A percentile compares a stretch with the other conserved stretches of the same genome.
Evolutionary conservation across 2,329 filamentous ascomycete genomes (phyloP).

Genomic region (Colletotrichum liaoningense): DNA sequence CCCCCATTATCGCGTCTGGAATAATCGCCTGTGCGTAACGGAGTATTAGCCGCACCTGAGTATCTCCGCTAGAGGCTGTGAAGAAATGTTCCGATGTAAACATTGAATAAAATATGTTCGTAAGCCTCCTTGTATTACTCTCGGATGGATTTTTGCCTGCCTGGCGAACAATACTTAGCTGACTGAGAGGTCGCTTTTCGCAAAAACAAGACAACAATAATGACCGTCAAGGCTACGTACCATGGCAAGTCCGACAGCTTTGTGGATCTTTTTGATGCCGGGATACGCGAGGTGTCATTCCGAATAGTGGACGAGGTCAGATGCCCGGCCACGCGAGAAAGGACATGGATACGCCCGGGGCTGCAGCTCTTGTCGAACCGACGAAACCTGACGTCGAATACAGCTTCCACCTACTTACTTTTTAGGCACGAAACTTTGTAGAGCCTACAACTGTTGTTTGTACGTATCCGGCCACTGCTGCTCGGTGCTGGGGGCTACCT

Average conservation of each 20-base stretch:
- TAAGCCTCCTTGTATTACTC: constrained; percentile 18
- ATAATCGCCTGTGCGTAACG: constrained; percentile 9
- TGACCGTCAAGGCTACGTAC: constrained; percentile 10
- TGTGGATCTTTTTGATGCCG: background rate
- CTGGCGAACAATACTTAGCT: background rate
- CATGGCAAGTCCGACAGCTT: background rate
- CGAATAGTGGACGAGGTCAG: constrained; percentile 10
- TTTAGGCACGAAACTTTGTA: background rate
- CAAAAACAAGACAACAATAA: constrained; percentile 4
- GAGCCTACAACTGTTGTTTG: background rate
- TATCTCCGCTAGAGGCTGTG: constrained; percentile 5
- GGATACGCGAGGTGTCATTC: constrained; percentile 16
- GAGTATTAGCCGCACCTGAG: background rate
- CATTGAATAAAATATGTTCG: constrained; percentile 20
- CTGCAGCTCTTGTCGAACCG: constrained; percentile 14
- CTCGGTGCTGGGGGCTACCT: background rate
- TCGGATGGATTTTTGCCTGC: constrained; percentile 7
- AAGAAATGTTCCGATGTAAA: background rate
- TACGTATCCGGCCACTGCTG: background rate
- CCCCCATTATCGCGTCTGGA: constrained; percentile 3
- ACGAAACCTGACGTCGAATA: constrained; percentile 3
- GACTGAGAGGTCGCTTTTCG: background rate
- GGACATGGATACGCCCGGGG: constrained; percentile 14
- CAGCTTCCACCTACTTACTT: no score
- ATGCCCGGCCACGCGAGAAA: constrained; percentile 25